phyloP scores from a whole-genome alignment of 2,329 filamentous ascomycete species.

The Ceratocystiopsis minuta region DNA sequence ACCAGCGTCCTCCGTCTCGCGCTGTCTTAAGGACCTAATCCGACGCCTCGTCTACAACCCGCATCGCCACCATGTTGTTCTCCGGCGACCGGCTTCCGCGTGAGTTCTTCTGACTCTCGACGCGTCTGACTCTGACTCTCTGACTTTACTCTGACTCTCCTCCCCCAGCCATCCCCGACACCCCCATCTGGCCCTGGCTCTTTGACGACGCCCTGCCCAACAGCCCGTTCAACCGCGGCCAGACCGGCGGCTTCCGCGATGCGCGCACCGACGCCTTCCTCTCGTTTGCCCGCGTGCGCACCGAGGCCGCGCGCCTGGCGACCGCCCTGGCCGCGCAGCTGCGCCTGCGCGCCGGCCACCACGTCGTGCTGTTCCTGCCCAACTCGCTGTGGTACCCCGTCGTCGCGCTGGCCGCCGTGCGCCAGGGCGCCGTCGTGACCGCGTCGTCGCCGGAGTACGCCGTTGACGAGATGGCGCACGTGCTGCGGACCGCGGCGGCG shows the following conservation, averaged over 20 bases:
- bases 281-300: not conserved
- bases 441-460: not conserved
- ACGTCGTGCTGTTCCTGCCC: not conserved
- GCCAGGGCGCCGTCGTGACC: not conserved
- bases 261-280: not conserved
- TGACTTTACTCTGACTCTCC: no score
- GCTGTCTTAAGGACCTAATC: no score
- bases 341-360: not conserved
- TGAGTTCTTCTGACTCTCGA: no score
- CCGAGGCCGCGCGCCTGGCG: not conserved
- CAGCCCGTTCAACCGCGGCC: not conserved
- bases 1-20: no score
- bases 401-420: not conserved
- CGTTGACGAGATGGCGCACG: not conserved
- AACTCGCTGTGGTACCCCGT: conserved; percentile 1
- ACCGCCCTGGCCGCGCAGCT: not conserved
- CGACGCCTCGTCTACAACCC: no score
- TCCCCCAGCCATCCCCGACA: no score
- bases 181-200: not conserved
- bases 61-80: no score
- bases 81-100: no score
- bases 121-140: no score
- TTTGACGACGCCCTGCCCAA: not conserved
- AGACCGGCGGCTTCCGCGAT: not conserved
- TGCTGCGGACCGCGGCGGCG: not conserved